These are phyloP conservation scores for Solanum gandarillasii DNA, from an alignment of 257 asterid species.

Conservation along the genomic window DNA sequence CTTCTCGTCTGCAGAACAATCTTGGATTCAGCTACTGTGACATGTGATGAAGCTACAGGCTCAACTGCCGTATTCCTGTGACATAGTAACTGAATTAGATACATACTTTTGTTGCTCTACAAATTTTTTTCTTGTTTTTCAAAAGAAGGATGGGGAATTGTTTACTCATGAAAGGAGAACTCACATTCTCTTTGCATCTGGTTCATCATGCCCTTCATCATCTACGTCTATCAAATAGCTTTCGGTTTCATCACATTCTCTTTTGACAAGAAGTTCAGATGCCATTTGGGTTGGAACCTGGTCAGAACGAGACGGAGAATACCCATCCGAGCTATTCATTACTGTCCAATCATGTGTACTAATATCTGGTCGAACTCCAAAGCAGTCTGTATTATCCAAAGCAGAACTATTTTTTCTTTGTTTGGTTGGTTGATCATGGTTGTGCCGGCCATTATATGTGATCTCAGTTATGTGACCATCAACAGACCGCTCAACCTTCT, in stretches of 20 bases:
- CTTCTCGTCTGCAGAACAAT: constrained; percentile 89
- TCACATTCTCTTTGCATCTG: constrained; percentile 67
- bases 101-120: neutral
- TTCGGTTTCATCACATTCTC: constrained; percentile 26
- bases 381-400: constrained; percentile 9
- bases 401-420: constrained; percentile 35
- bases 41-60: constrained; percentile 38
- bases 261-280: constrained; percentile 12
- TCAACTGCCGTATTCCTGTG: constrained; percentile 40
- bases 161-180: neutral
- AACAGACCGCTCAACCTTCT: constrained; percentile 68
- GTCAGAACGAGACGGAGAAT: constrained; percentile 8
- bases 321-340: constrained; percentile 14
- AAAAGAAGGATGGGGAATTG: neutral
- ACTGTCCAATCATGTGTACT: constrained; percentile 16
- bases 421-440: constrained; percentile 51
- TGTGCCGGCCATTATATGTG: constrained; percentile 80
- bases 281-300: constrained; percentile 9
- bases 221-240: constrained; percentile 26
- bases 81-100: neutral
- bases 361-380: constrained; percentile 12
- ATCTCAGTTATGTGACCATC: constrained; percentile 76
- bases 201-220: constrained; percentile 50
- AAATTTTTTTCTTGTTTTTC: neutral
- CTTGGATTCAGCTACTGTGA: constrained; percentile 72